Percentiles rank a stretch among this genome's conserved stretches.
Conservation (phyloP, 108 stramenopile species). For the Pseudonitzschia pungens region DNA sequence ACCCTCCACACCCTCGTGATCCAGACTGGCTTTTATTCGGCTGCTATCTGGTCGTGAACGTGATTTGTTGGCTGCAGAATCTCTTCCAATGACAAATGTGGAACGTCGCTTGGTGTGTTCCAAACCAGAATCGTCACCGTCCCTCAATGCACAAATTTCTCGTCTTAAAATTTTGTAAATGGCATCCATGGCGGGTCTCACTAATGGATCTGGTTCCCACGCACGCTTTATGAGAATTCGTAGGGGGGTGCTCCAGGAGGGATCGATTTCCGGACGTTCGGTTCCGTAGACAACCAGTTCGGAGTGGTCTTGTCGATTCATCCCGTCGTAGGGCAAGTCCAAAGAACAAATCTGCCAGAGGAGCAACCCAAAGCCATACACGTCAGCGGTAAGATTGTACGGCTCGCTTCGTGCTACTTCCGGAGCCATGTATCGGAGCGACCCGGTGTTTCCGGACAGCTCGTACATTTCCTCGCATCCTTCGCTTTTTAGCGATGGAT, state of each 20-base stretch:
- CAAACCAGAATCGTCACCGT: conserved; percentile 56
- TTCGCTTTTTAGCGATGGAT: conserved; percentile 36
- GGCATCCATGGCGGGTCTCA: conserved; percentile 63
- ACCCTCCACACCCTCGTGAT: conserved; percentile 21
- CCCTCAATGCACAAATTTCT: conserved; percentile 52
- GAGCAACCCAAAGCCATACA: conserved; percentile 68
- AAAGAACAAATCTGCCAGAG: conserved; percentile 70
- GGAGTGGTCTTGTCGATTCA: conserved; percentile 51
- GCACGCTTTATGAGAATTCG: conserved; percentile 63
- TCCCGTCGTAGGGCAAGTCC: conserved; percentile 61
- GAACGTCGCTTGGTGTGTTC: conserved; percentile 49
- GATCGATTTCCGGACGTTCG: conserved; percentile 55
- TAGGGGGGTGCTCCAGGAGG: conserved; percentile 60
- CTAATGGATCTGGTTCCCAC: conserved; percentile 69
- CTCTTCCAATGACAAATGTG: conserved; percentile 51
- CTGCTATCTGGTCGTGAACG: conserved; percentile 1
- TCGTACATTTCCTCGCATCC: conserved; percentile 63
- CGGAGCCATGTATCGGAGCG: conserved; percentile 73
- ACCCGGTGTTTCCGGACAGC: conserved; percentile 78
- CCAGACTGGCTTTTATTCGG: conserved; percentile 12
- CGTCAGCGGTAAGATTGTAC: conserved; percentile 72
- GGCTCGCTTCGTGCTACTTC: conserved; percentile 66
- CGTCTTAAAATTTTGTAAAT: conserved; percentile 56
- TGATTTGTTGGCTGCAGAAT: conserved; percentile 25
- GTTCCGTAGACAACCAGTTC: conserved; percentile 51